Base-by-base conservation (phyloP, 192 early-diverging fungal species). In the Rhizoclosmatium globosum region DNA sequence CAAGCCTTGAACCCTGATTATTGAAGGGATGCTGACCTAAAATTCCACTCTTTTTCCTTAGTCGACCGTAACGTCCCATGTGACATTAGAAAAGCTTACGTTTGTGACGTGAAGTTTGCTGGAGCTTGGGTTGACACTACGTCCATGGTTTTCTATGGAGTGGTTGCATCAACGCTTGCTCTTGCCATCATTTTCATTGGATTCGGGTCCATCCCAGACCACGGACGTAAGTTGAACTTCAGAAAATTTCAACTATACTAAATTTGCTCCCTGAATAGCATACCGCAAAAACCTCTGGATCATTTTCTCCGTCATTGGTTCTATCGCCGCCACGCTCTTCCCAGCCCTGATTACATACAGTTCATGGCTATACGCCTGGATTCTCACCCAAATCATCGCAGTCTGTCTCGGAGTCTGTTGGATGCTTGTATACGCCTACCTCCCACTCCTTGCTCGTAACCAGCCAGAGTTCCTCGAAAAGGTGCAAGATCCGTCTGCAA, bases 141-240 rank as follows among this genome's bases (percentile, higher is more conserved):
- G 19, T 66, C 76, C n/a, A 38, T 81, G 39, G 74, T 77, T 23
- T 82, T 85, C 45, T 82, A 85, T 71, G 56, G 73, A 39, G 81
- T 64, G 48, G 68, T 79, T 44, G 64, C 81, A 21, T 47, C 79
- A 4, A 74, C 74, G 7, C 42, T 85, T 15, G 17, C 38, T n/a
- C 81, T 83, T 45, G 62, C 79, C 31, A 19, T 83, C 41, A 43
- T 83, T 43, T 80, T 86, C 62, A 78, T 82, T 46, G 21, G 47
- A 2, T 9, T 86, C 7, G 82, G 82, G 6, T 48, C 85, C 11
- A 60, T 86, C n/a, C 80, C 85, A 3, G 85, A 86, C 62, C 78
- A 86, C 72, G 83, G 83, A 6, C 68, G 72, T 74, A 42, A 15
- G 79, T 53, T 53, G 50, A 7, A 7, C 6, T 53, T 53, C 50